Evolutionary conservation across 73 alveolate species (phyloP).

Genomic region (Symbiodinium natans): DNA sequence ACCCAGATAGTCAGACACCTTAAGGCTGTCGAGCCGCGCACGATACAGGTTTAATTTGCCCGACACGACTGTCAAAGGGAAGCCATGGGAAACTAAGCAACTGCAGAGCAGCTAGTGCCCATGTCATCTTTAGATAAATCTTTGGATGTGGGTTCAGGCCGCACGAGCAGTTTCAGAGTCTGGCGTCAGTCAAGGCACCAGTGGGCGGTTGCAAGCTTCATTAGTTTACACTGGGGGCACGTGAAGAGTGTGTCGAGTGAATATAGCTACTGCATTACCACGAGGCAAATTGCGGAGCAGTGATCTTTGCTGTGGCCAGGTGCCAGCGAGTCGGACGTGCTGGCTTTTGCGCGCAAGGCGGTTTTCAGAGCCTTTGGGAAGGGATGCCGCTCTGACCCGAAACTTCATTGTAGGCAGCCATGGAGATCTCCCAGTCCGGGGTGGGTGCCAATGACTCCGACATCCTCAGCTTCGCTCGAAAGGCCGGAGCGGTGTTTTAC

Average conservation of each 20-base stretch:
- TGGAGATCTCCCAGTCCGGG: conserved; percentile 20
- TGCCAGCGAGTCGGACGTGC: conserved; percentile 35
- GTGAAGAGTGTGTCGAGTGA: no score
- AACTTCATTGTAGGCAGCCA: background rate
- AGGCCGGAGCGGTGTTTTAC: no score
- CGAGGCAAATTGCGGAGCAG: no score
- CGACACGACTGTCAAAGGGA: no score
- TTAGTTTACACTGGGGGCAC: no score
- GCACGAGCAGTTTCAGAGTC: conserved; percentile 11
- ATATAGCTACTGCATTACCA: no score
- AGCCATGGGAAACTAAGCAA: no score
- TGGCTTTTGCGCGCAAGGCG: conserved; percentile 78
- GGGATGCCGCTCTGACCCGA: no score
- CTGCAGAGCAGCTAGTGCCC: background rate
- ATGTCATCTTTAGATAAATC: background rate
- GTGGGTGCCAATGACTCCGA: background rate
- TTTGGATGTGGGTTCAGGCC: background rate
- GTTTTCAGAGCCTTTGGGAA: background rate
- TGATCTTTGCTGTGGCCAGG: background rate
- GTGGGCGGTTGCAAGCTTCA: no score
- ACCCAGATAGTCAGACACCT: no score
- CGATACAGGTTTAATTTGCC: no score
- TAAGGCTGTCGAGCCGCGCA: no score
- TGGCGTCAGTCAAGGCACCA: background rate
- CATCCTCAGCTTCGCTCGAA: conserved; percentile 67